A percentile compares a stretch with the other conserved stretches of the same genome.
These are phyloP conservation scores for Yueomyces sinensis DNA, from an alignment of 805 yeast genomes.

Conservation along the genomic window DNA sequence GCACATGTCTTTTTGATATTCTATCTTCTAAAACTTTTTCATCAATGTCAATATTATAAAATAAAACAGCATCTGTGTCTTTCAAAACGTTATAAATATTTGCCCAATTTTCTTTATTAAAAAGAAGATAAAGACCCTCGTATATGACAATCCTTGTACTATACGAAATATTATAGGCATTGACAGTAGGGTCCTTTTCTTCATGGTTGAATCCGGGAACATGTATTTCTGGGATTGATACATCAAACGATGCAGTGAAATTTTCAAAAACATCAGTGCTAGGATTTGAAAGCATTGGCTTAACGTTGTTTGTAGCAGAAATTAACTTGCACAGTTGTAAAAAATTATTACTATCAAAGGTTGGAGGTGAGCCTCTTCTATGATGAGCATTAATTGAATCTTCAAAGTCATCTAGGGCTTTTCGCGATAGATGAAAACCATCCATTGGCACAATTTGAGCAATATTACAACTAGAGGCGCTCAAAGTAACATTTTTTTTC, in stretches of 20 bases:
- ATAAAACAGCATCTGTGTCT: slow-evolving; percentile 24
- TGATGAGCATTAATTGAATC: slow-evolving; percentile 45
- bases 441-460: slow-evolving; percentile 56
- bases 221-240: slow-evolving; percentile 24
- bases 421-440: slow-evolving; percentile 57
- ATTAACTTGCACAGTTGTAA: slow-evolving; percentile 12
- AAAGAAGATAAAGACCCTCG: slow-evolving; percentile 65
- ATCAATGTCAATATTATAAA: slow-evolving; percentile 40
- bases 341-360: slow-evolving; percentile 52
- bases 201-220: slow-evolving; percentile 71
- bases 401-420: slow-evolving; percentile 32
- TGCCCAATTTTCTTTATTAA: slow-evolving; percentile 48
- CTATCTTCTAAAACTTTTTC: slow-evolving; percentile 36
- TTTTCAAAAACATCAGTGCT: slow-evolving; percentile 5
- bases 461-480: slow-evolving; percentile 2
- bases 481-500: neutral
- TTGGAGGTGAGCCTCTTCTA: slow-evolving; percentile 75
- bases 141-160: slow-evolving; percentile 43
- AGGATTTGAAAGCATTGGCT: slow-evolving; percentile 3
- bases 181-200: slow-evolving; percentile 54
- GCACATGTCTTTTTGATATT: slow-evolving; percentile 53
- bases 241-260: slow-evolving; percentile 9
- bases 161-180: slow-evolving; percentile 34
- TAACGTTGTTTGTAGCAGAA: slow-evolving; percentile 8
- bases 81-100: slow-evolving; percentile 7